Conservation (phyloP, 495 filamentous ascomycete genomes). For the Aspergillus carlsbadensis region DNA sequence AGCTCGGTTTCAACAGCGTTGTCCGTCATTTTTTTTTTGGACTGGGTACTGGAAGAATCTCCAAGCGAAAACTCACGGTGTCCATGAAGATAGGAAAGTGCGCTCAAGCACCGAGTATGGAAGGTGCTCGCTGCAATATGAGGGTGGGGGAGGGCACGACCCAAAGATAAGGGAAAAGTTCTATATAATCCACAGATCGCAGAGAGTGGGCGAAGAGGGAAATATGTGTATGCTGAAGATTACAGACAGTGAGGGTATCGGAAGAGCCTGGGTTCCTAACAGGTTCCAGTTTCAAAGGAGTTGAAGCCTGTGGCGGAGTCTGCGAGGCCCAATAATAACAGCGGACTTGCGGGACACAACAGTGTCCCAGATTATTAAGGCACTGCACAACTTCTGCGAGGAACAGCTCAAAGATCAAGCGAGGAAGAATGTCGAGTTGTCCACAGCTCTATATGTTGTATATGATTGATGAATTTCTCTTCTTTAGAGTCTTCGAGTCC, state of each 20-base stretch:
- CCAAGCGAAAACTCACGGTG: constrained; percentile 40
- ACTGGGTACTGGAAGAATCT: constrained; percentile 24
- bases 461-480: too few relatives aligned
- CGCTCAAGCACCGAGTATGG: constrained; percentile 31
- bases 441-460: too few relatives aligned
- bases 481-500: too few relatives aligned
- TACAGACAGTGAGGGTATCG: constrained; percentile 15
- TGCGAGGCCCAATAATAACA: constrained; percentile 23
- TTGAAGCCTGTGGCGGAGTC: constrained; percentile 32
- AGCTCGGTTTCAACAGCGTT: not conserved
- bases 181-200: constrained; percentile 7
- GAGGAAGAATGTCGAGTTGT: too few relatives aligned
- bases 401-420: too few relatives aligned
- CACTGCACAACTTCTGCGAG: not conserved
- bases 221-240: constrained; percentile 8
- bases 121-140: constrained; percentile 23
- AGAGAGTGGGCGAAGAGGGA: not conserved
- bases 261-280: not conserved
- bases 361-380: constrained; percentile 11
- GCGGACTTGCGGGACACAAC: constrained; percentile 18
- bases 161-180: constrained; percentile 5
- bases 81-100: constrained; percentile 44
- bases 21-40: not conserved
- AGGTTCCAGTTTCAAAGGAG: constrained; percentile 20
- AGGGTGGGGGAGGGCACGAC: constrained; percentile 1